phyloP scores from a whole-genome alignment of 2,329 filamentous ascomycete species.

The Coleophoma eucalyptorum region DNA sequence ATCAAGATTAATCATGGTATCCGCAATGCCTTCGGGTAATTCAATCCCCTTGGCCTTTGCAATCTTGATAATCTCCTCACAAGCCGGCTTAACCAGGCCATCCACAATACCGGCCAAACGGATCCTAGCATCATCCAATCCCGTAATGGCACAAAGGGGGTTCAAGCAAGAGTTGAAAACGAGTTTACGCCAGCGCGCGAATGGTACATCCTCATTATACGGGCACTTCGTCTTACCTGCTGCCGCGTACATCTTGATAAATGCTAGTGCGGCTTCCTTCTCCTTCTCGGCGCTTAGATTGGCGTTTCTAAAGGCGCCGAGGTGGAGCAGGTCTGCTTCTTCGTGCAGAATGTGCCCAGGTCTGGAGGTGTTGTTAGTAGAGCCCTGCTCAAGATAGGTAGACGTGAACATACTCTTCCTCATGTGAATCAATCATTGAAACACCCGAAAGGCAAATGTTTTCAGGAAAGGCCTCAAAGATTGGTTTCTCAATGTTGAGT shows the following conservation, averaged over 20 bases:
- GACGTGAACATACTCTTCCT: not conserved
- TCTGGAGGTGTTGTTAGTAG: no score
- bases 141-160: constrained; percentile 12
- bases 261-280: constrained; percentile 5
- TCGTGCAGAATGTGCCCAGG: constrained; percentile 12
- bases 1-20: constrained; percentile 40
- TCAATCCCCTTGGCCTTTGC: constrained; percentile 13
- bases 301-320: constrained; percentile 13
- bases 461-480: constrained; percentile 14
- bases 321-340: constrained; percentile 9
- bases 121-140: constrained; percentile 14
- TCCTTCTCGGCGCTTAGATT: constrained; percentile 6
- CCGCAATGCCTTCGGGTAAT: constrained; percentile 14
- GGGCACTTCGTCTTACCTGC: constrained; percentile 8
- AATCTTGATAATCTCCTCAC: constrained; percentile 17
- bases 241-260: constrained; percentile 10
- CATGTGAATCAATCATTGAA: constrained; percentile 15
- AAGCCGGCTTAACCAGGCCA: constrained; percentile 16
- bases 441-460: constrained; percentile 14
- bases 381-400: no score
- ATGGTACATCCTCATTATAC: constrained; percentile 9
- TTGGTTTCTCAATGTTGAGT: constrained; percentile 13
- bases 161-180: constrained; percentile 15
- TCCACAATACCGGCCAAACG: constrained; percentile 20
- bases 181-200: constrained; percentile 12